Base-by-base conservation (phyloP, 2,329 filamentous ascomycete species). In the Malbranchea cinnamomea region DNA sequence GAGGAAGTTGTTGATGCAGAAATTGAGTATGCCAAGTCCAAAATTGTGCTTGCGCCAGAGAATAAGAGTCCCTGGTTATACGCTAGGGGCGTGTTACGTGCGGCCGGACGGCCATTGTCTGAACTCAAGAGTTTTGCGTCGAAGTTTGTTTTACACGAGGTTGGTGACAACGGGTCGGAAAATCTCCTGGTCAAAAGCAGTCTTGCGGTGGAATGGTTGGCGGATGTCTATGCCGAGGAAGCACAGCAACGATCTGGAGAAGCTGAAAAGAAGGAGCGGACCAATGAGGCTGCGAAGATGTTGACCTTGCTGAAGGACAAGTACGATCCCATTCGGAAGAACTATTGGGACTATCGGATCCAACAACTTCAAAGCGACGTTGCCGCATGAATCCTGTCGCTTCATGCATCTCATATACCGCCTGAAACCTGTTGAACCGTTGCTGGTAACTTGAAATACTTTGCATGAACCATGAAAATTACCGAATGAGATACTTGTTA, bases 11-110 rank as follows among this genome's bases (percentile, higher is more conserved):
- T 89, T 25, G 71, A 84, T 38, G 63, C 78, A 19, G 89, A 98
- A 59, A 54, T 92, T 22, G 60, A 63, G 37, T 91, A 77, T 49
- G 73, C 79, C 5, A 67, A 82, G 57, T 62, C 67, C 27, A 80
- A 79, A 49, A 82, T 92, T 37, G 54, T 62, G 19, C 62, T 78
- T 38, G 84, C 85, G 23, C 89, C 89, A 26, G 85, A 95, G 65
- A 98, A 95, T 54, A 80, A 84, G 53, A 87, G 80, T 42, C 71
- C 84, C 2, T 98, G 89, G 89, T 89, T 84, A 53, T 98, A 94
- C 54, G 62, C 94, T 9, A 65, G 74, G 18, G 89, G 81, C 3
- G 73, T 83, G 26, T 53, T 91, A 36, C 65, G 66, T 35, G 79
- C 82, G 46, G 73, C 71, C 1, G 73, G 60, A 5, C 54, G 63